phyloP scores from a whole-genome alignment of 140 eudicot species.

The Anethum foeniculum region DNA sequence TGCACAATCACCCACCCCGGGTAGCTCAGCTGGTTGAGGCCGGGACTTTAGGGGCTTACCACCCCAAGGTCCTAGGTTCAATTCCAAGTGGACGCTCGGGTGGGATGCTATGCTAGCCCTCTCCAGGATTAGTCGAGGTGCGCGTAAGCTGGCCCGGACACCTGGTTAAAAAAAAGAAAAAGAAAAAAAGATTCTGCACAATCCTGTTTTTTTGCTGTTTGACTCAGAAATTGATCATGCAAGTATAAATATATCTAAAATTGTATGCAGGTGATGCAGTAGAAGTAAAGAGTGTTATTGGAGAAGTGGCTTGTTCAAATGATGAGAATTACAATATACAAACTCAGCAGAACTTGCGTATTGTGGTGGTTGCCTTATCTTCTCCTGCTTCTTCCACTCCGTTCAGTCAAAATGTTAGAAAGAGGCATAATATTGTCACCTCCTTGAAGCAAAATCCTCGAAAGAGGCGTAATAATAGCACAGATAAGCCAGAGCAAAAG shows the following conservation, averaged over 20 bases:
- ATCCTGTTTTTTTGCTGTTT: neutral
- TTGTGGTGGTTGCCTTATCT: neutral
- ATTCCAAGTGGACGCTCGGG: no score
- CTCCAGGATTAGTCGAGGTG: no score
- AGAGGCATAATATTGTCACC: neutral
- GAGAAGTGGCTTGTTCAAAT: neutral
- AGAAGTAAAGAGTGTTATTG: neutral
- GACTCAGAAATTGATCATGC: neutral
- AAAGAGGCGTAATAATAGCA: slow-evolving; percentile 11
- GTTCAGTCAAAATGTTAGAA: neutral
- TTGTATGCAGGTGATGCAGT: slow-evolving; percentile 2
- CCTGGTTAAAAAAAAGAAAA: no score
- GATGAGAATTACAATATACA: neutral
- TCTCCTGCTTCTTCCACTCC: neutral
- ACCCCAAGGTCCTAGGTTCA: no score
- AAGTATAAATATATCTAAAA: neutral
- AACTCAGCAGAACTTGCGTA: neutral
- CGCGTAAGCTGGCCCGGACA: no score
- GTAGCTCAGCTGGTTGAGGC: no score
- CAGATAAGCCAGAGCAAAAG: slow-evolving; percentile 17
- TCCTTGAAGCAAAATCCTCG: neutral
- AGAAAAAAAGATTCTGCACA: neutral
- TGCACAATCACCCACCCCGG: no score
- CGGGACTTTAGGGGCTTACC: no score
- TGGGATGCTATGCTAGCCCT: no score